Base-by-base conservation (phyloP, 768 basidiomycete species). In the Tephrocybe rancida region DNA sequence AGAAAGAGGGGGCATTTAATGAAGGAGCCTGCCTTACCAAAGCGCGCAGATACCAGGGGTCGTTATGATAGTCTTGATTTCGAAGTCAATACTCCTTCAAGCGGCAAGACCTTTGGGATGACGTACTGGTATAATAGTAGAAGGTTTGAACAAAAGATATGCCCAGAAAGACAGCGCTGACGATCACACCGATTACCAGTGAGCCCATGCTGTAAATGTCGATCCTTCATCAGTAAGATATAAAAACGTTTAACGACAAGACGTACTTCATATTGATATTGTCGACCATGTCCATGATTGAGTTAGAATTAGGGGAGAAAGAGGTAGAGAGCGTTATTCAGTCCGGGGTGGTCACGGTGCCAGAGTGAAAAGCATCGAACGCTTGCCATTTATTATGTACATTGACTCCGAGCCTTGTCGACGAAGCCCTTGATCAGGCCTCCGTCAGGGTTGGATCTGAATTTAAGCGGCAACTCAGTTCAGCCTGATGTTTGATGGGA, bases 101-200 rank as follows among this genome's bases (percentile, higher is more conserved):
- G 18, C 7, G 9, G 22, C 16, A 1, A 4, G 7, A 35, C 24
- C 8, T 8, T 5, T 10, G 7, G 34, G 4, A 37, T 5, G 16
- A 25, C 54, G 24, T 19, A 55, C 54, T 45, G 32, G 42, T 48
- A 38, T 30, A 55, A 22, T 55, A 55, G 26, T 38, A 55, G 43
- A 55, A 55, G 4, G 54, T 38, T 19, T 55, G 54, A 3, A 50
- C 47, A 35, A 55, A 21, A 26, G 54, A 48, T n/a, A 39, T 41
- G 10, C 54, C 54, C 8, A 42, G 39, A 7, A 55, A 34, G 18
- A 56, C 21, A 25, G 48, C 47, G 37, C 54, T 55, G 18, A 50
- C 24, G 21, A 52, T 61, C 18, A 54, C 53, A 27, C 19, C 7
- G 29, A 45, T 32, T 16, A 45, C 14, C 27, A 45, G 14, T 16